phyloP scores from a whole-genome alignment of 768 basidiomycete species.

The Kwoniella shandongensis region DNA sequence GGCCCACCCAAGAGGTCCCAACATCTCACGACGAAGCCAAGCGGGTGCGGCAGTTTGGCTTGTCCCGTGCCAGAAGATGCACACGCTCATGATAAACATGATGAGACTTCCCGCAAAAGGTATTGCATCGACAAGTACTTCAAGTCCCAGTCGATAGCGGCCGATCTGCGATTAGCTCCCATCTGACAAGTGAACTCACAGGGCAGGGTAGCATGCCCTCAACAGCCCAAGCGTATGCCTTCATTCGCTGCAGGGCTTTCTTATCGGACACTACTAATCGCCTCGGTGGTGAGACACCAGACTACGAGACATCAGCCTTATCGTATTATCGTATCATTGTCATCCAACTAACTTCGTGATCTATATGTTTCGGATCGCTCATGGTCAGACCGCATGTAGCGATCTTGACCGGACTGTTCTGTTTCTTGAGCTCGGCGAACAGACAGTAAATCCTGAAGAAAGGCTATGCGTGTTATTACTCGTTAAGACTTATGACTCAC shows the following conservation, averaged over 20 bases:
- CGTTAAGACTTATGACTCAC: slow-evolving; percentile 1
- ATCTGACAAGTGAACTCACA: slow-evolving; percentile 2
- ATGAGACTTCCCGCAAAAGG: slow-evolving; percentile 3
- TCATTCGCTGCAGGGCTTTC: neutral
- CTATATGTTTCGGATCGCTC: slow-evolving; percentile 1
- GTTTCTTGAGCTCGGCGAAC: slow-evolving; percentile 2
- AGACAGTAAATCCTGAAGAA: slow-evolving; percentile 10
- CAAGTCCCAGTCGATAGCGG: neutral
- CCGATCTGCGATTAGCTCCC: neutral
- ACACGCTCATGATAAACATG: neutral
- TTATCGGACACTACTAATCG: neutral
- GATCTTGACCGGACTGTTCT: neutral
- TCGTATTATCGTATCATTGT: neutral
- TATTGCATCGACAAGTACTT: neutral
- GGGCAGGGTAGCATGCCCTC: slow-evolving; percentile 5
- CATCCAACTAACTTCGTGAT: neutral
- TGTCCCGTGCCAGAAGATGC: neutral
- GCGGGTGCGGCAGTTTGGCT: neutral
- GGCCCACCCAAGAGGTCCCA: neutral
- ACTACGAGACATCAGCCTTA: neutral
- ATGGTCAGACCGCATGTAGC: neutral
- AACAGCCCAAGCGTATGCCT: slow-evolving; percentile 2
- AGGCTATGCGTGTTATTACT: neutral
- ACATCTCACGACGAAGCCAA: slow-evolving; percentile 6
- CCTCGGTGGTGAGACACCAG: neutral